These are phyloP conservation scores for Colletotrichum filicis DNA, from an alignment of 2,329 filamentous ascomycete species.

Conservation along the genomic window DNA sequence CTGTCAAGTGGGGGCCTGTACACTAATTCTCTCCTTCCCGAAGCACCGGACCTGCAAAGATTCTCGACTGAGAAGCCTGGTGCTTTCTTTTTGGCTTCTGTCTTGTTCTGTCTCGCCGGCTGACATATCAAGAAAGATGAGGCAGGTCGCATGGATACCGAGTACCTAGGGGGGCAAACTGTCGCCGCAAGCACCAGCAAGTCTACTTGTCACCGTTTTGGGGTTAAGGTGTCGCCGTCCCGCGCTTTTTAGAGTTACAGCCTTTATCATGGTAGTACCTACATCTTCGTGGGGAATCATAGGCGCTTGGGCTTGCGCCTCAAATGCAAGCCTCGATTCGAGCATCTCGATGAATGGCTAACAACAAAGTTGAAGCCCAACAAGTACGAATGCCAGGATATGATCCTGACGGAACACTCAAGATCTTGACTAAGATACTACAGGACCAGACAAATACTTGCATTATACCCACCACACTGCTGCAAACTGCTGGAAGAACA, in stretches of 20 bases:
- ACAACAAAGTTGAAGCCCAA: not conserved
- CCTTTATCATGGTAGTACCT: not conserved
- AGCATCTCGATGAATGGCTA: not conserved
- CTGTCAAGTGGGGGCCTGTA: constrained; percentile 26
- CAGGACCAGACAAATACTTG: not conserved
- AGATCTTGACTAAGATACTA: not conserved
- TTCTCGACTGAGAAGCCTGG: not conserved
- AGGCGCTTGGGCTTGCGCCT: not conserved
- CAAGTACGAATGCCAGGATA: not conserved
- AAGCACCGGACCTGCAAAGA: constrained; percentile 11
- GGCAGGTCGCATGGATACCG: not conserved
- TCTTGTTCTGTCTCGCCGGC: not conserved
- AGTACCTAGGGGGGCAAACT: not conserved
- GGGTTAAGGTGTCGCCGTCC: constrained; percentile 1
- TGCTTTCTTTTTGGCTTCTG: constrained; percentile 4
- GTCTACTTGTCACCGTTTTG: not conserved
- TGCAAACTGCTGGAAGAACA: not conserved
- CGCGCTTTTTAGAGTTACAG: not conserved
- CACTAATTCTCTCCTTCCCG: not conserved
- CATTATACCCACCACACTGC: not conserved
- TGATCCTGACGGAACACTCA: no score
- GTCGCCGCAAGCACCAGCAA: not conserved
- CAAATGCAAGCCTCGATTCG: not conserved
- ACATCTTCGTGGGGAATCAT: not conserved
- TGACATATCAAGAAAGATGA: constrained; percentile 10